Percentiles rank a stretch among this genome's conserved stretches.
These are phyloP conservation scores for Acacia crassicarpa DNA, from an alignment of 306 rosid species.

Conservation along the genomic window DNA sequence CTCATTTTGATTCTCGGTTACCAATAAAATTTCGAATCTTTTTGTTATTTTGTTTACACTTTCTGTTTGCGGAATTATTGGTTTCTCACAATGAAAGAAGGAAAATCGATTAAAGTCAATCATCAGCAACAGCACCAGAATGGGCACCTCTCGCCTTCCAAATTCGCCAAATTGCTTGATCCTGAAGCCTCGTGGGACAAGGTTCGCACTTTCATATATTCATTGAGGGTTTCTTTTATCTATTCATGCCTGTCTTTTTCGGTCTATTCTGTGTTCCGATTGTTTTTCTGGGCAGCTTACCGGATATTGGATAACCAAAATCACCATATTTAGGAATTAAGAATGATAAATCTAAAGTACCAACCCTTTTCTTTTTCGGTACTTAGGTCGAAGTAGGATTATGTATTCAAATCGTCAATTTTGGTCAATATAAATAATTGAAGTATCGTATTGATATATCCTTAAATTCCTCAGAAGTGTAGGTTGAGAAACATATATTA, in stretches of 20 bases:
- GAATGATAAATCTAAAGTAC: not conserved
- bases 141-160: conserved; percentile 91
- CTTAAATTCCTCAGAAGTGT: not conserved
- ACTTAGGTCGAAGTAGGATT: not conserved
- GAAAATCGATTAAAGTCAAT: conserved; percentile 63
- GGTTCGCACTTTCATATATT: conserved; percentile 45
- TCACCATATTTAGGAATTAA: not conserved
- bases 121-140: conserved; percentile 71
- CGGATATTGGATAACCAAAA: not conserved
- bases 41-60: not conserved
- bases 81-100: conserved; percentile 76
- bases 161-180: conserved; percentile 85
- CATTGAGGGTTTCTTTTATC: not conserved
- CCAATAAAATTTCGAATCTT: conserved; percentile 19
- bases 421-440: not conserved
- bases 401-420: not conserved
- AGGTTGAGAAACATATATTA: not conserved
- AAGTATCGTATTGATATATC: not conserved
- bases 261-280: conserved; percentile 9
- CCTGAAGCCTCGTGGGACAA: conserved; percentile 99
- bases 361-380: not conserved
- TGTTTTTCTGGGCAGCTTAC: not conserved
- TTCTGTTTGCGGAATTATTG: not conserved
- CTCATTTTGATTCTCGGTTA: conserved; percentile 3
- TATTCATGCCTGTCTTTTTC: not conserved